These are phyloP conservation scores for Citrus australasica DNA, from an alignment of 345 rosid genomes.

Conservation along the genomic window DNA sequence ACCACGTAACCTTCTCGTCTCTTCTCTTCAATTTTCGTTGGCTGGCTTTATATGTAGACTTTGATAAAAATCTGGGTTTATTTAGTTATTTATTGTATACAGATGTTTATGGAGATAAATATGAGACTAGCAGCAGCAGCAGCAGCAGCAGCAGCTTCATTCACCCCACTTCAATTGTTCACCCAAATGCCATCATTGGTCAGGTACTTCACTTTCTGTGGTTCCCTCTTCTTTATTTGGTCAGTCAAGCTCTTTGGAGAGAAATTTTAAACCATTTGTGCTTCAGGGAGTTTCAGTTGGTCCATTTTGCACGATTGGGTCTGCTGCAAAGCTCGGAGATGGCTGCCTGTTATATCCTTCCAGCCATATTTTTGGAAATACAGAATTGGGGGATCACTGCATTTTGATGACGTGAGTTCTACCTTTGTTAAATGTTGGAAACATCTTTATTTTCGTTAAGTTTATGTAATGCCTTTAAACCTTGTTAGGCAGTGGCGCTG, in stretches of 20 bases:
- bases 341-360: constrained; percentile 68
- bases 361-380: constrained; percentile 78
- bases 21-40: neutral
- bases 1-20: constrained; percentile 27
- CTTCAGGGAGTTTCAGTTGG: constrained; percentile 77
- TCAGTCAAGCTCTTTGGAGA: neutral
- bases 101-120: constrained; percentile 32
- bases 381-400: constrained; percentile 68
- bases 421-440: neutral
- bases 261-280: neutral
- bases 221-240: neutral
- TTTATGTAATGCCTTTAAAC: constrained; percentile 14
- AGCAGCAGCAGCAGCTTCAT: constrained; percentile 28
- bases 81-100: constrained; percentile 1
- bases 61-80: neutral
- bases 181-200: constrained; percentile 76
- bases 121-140: constrained; percentile 18
- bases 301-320: constrained; percentile 82
- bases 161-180: constrained; percentile 73
- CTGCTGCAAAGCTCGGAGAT: constrained; percentile 70
- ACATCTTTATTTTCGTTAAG: neutral
- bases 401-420: constrained; percentile 74
- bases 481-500: constrained; percentile 84
- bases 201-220: constrained; percentile 34
- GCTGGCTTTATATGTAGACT: neutral